Evolutionary conservation across 1,284 basidiomycete species (phyloP).

Genomic region (Salmacisia buchloeana): DNA sequence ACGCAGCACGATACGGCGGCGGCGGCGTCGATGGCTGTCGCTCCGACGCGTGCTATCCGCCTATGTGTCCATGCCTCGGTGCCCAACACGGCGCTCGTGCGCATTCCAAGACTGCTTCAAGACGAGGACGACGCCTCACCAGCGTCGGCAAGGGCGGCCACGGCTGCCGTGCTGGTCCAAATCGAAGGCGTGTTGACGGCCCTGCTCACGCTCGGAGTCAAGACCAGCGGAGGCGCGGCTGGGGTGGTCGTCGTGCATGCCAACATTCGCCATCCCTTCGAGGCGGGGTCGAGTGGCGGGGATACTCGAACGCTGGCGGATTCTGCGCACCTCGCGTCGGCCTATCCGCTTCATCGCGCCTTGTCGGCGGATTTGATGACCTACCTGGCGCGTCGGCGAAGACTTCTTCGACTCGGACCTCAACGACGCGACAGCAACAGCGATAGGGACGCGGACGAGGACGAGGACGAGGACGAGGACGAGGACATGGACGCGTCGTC

Average conservation of each 20-base stretch:
- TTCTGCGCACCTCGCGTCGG: background rate
- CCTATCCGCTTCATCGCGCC: background rate
- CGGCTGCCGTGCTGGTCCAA: background rate
- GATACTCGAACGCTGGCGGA: background rate
- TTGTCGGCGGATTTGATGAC: background rate
- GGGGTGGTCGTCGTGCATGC: background rate
- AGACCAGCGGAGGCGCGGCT: background rate
- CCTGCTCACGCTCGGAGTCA: background rate
- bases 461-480: background rate
- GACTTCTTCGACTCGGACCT: no score
- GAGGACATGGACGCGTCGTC: background rate
- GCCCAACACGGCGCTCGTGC: no score
- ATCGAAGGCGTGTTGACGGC: slow-evolving; percentile 6
- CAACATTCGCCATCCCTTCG: background rate
- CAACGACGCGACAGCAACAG: no score
- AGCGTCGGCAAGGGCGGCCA: background rate
- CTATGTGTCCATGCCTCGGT: no score
- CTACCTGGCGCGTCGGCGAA: background rate
- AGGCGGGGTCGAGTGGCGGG: background rate
- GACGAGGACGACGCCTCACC: background rate
- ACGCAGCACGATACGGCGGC: no score
- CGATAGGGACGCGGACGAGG: no score
- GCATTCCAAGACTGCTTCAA: no score
- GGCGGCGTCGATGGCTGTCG: no score
- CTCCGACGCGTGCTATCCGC: no score